Conservation (phyloP, 345 rosid species). For the Ailanthus altissimus region DNA sequence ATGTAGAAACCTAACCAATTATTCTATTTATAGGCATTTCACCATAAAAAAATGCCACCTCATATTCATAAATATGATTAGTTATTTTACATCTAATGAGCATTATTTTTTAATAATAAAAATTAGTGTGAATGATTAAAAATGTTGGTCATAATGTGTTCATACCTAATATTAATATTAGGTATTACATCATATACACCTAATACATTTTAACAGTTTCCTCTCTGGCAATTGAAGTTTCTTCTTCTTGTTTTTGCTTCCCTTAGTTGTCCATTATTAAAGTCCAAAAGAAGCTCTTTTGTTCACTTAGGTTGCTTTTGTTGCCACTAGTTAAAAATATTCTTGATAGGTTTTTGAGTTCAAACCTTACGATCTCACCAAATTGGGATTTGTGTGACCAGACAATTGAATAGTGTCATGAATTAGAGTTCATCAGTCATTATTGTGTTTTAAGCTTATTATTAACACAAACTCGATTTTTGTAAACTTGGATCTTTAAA, state of each 20-base stretch:
- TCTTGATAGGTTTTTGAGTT: not conserved
- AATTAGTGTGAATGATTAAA: too few relatives aligned
- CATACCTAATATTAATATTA: too few relatives aligned
- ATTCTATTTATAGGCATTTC: too few relatives aligned
- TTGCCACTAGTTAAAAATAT: not conserved
- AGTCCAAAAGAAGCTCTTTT: not conserved
- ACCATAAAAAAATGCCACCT: too few relatives aligned
- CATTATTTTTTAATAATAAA: too few relatives aligned
- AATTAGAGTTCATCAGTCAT: not conserved
- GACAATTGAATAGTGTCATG: not conserved
- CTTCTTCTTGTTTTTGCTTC: slow-evolving; percentile 8
- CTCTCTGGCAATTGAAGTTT: too few relatives aligned
- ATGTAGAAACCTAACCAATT: too few relatives aligned
- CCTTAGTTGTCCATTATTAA: slow-evolving; percentile 1
- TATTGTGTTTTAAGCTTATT: not conserved
- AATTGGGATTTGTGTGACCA: not conserved
- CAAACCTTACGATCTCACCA: not conserved
- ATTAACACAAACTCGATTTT: not conserved
- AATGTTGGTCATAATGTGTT: too few relatives aligned
- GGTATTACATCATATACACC: too few relatives aligned
- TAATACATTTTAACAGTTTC: too few relatives aligned
- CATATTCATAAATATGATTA: too few relatives aligned
- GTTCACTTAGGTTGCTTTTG: not conserved
- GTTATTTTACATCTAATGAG: too few relatives aligned
- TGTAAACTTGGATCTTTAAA: not conserved